phyloP scores from a whole-genome alignment of 495 filamentous ascomycete species.

The Clohesyomyces aquaticus region DNA sequence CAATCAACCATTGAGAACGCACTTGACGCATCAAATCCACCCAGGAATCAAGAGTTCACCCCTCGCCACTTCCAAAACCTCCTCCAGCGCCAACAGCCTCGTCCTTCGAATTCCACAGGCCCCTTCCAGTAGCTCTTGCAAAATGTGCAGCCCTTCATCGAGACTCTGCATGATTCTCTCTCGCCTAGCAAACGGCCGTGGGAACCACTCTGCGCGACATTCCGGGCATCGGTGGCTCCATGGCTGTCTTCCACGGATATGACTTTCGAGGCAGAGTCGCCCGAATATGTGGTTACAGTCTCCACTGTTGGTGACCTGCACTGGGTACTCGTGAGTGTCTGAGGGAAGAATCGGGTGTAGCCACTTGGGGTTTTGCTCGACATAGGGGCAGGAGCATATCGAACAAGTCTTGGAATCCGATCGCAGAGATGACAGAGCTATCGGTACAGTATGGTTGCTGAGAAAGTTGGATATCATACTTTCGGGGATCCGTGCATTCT shows the following conservation, averaged over 20 bases:
- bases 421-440: not conserved
- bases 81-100: not conserved
- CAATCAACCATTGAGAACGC: not conserved
- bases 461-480: conserved; percentile 4
- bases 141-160: not conserved
- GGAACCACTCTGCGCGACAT: conserved; percentile 4
- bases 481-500: not conserved
- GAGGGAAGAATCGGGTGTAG: not conserved
- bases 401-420: not conserved
- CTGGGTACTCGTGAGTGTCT: conserved; percentile 5
- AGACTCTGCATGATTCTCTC: conserved; percentile 2
- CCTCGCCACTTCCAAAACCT: not conserved
- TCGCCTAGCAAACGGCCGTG: not conserved
- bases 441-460: not conserved
- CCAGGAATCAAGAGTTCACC: not conserved
- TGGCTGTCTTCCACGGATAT: not conserved
- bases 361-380: not conserved
- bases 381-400: not conserved
- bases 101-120: not conserved
- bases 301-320: not conserved
- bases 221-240: conserved; percentile 1
- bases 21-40: not conserved
- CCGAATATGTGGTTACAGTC: conserved; percentile 8
- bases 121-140: not conserved
- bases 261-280: not conserved